A percentile compares a stretch with the other conserved stretches of the same genome.
Evolutionary conservation across 768 basidiomycete genomes (phyloP).

Genomic region (Lactarius vividus): DNA sequence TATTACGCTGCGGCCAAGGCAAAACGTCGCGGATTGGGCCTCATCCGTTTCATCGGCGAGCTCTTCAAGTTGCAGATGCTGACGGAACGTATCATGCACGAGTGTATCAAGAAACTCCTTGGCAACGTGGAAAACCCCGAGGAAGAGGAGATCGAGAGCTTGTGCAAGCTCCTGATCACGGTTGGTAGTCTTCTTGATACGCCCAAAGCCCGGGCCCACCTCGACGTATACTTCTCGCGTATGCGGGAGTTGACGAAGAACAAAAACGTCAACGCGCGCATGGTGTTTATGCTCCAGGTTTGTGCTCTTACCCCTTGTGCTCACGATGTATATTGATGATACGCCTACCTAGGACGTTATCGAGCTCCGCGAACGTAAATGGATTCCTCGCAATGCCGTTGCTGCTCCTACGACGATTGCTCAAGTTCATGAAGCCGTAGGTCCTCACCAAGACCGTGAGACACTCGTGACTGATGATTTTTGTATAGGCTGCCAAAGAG

Average conservation of each 20-base stretch:
- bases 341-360: conserved; percentile 68
- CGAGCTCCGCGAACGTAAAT: conserved; percentile 81
- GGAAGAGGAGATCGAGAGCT: conserved; percentile 95
- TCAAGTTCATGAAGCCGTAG: conserved; percentile 80
- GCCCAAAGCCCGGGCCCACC: conserved; percentile 73
- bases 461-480: background rate
- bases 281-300: conserved; percentile 96
- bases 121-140: conserved; percentile 93
- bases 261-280: conserved; percentile 73
- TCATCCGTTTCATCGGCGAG: conserved; percentile 98
- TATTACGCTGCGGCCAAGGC: conserved; percentile 97
- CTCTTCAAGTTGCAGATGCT: conserved; percentile 99
- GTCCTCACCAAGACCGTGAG: conserved; percentile 33
- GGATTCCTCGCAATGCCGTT: conserved; percentile 68
- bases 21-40: conserved; percentile 93
- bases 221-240: conserved; percentile 91
- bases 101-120: conserved; percentile 94
- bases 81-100: conserved; percentile 97
- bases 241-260: conserved; percentile 83
- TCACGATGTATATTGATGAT: conserved; percentile 15
- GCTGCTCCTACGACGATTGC: conserved; percentile 86
- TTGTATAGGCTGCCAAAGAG: conserved; percentile 74
- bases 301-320: conserved; percentile 30
- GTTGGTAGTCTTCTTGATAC: conserved; percentile 84
- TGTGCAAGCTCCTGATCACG: conserved; percentile 89